Conservation (phyloP, 2,329 filamentous ascomycete genomes). For the Coleophoma cylindrospora region DNA sequence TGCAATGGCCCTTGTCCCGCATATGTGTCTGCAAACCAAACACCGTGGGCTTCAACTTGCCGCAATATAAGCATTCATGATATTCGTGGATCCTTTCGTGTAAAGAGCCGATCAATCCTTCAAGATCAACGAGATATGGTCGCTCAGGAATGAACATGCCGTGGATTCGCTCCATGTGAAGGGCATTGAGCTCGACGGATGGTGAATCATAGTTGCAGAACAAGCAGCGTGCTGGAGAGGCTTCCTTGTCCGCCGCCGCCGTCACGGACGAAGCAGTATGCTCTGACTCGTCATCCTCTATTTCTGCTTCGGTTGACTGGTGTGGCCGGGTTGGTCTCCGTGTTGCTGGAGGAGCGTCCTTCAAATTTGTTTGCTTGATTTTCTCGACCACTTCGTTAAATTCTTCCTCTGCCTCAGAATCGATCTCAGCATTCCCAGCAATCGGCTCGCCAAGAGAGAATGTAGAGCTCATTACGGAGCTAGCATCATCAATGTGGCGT, state of each 20-base stretch:
- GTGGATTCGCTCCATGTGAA: constrained; percentile 89
- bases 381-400: constrained; percentile 74
- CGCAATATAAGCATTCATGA: constrained; percentile 84
- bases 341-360: constrained; percentile 23
- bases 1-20: constrained; percentile 95
- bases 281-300: constrained; percentile 14
- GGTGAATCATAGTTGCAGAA: constrained; percentile 90
- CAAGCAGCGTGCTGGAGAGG: constrained; percentile 53
- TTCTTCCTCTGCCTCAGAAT: constrained; percentile 67
- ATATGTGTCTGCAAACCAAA: constrained; percentile 91
- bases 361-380: constrained; percentile 60
- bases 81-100: constrained; percentile 74
- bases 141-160: constrained; percentile 95
- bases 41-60: constrained; percentile 72
- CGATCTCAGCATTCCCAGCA: constrained; percentile 43
- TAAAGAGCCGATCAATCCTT: constrained; percentile 75
- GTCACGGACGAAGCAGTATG: constrained; percentile 18
- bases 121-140: constrained; percentile 73
- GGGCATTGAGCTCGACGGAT: constrained; percentile 67
- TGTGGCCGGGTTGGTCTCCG: constrained; percentile 18
- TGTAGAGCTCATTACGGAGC: constrained; percentile 83
- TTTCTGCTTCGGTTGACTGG: constrained; percentile 10
- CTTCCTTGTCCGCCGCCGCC: constrained; percentile 33
- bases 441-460: constrained; percentile 80
- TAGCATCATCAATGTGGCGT: constrained; percentile 57